These are phyloP conservation scores for Hericium erinaceus DNA, from an alignment of 768 basidiomycete species.

Conservation along the genomic window DNA sequence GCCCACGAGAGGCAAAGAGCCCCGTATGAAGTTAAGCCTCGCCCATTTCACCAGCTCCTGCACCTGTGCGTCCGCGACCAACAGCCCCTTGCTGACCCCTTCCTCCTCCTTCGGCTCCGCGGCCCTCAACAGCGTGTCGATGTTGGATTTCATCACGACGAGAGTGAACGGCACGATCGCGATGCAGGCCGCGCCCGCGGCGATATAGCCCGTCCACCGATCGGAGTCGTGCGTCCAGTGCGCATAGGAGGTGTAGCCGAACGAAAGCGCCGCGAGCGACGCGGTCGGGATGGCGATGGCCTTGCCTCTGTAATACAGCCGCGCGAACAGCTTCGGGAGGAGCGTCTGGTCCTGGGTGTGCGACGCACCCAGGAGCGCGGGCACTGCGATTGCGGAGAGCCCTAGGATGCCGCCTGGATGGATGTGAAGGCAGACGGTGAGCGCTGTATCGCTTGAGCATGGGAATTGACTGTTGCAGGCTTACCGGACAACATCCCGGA, in stretches of 20 bases:
- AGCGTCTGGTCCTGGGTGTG: neutral
- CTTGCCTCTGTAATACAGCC: neutral
- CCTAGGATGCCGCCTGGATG: neutral
- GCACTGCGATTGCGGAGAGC: neutral
- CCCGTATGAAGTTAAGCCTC: neutral
- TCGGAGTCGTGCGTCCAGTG: neutral
- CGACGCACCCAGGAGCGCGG: neutral
- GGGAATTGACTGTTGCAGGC: neutral
- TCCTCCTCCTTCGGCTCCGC: neutral
- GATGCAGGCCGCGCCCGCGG: neutral
- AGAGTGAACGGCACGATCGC: neutral
- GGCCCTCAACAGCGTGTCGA: neutral
- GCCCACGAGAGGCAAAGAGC: neutral
- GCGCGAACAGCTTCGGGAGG: slow-evolving; percentile 1
- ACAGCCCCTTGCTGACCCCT: neutral
- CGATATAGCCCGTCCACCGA: neutral
- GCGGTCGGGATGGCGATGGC: neutral
- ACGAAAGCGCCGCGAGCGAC: neutral
- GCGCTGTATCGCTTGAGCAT: neutral
- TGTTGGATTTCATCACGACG: neutral
- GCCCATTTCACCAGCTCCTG: neutral
- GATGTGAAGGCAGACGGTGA: neutral
- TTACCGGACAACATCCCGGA: neutral
- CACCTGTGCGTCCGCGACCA: neutral
- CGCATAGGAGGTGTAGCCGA: neutral